phyloP scores from a whole-genome alignment of 108 stramenopile genomes.

The Bacterosira constricta region DNA sequence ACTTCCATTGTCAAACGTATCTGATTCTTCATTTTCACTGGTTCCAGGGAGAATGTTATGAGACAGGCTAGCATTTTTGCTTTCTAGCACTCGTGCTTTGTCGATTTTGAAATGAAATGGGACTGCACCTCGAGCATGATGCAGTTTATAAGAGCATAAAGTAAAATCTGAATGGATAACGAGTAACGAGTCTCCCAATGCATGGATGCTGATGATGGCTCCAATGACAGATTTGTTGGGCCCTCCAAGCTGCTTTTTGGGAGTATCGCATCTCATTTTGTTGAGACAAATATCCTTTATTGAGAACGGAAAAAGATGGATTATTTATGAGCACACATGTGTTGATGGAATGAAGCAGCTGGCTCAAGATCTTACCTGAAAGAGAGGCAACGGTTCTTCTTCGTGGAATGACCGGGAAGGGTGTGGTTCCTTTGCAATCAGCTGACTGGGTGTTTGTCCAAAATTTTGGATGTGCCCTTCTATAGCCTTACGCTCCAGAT shows the following conservation, averaged over 20 bases:
- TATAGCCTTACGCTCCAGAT: slow-evolving; percentile 77
- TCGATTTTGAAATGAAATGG: slow-evolving; percentile 61
- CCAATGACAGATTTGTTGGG: slow-evolving; percentile 23
- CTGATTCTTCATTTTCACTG: neutral
- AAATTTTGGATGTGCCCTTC: slow-evolving; percentile 96
- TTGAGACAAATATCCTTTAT: slow-evolving; percentile 41
- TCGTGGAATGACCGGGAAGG: slow-evolving; percentile 56
- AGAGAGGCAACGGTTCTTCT: slow-evolving; percentile 61
- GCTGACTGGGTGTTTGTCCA: slow-evolving; percentile 96
- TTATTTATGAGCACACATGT: too few relatives aligned
- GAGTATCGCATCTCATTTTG: slow-evolving; percentile 66
- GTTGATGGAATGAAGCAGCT: neutral
- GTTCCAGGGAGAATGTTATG: slow-evolving; percentile 38
- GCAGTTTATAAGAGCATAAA: slow-evolving; percentile 72
- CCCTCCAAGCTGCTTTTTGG: slow-evolving; percentile 74
- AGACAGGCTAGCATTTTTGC: slow-evolving; percentile 40
- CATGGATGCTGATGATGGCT: slow-evolving; percentile 66
- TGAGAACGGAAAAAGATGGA: neutral
- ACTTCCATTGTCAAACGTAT: slow-evolving; percentile 15
- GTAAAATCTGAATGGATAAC: slow-evolving; percentile 76
- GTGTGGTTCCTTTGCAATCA: slow-evolving; percentile 72
- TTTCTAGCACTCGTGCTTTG: slow-evolving; percentile 50
- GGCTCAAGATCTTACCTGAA: slow-evolving; percentile 47
- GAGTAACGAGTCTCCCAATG: slow-evolving; percentile 55
- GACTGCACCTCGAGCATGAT: slow-evolving; percentile 36